A percentile compares a stretch with the other conserved stretches of the same genome.
Conservation (phyloP, 1,284 basidiomycete genomes). For the Apiotrichum montevideense region DNA sequence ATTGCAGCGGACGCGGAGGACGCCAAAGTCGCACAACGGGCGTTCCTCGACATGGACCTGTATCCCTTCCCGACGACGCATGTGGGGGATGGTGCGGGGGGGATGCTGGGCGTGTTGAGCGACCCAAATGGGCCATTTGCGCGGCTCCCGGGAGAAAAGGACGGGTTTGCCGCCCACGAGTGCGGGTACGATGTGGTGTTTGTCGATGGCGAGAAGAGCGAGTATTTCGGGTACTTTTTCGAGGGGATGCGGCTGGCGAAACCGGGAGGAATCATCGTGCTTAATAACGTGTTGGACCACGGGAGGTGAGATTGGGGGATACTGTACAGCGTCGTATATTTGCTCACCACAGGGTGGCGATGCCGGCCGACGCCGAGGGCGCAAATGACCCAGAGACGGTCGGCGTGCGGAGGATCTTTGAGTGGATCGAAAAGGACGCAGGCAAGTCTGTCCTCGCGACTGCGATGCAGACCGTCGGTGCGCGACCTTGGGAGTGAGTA, state of each 20-base stretch:
- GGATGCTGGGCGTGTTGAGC: conserved; percentile 27
- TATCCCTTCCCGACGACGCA: conserved; percentile 39
- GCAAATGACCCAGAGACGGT: conserved; percentile 16
- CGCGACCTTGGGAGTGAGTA: conserved; percentile 43
- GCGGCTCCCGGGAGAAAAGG: conserved; percentile 19
- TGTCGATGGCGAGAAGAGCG: conserved; percentile 40
- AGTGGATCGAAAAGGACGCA: conserved; percentile 38
- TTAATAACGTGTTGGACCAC: conserved; percentile 36
- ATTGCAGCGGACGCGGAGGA: conserved; percentile 31
- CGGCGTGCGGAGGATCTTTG: conserved; percentile 36
- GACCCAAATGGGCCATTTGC: conserved; percentile 19
- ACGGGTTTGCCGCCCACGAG: conserved; percentile 16
- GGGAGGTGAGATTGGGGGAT: conserved; percentile 26
- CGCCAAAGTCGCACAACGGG: conserved; percentile 31
- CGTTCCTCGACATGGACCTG: conserved; percentile 36
- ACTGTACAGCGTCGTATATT: too few species aligned
- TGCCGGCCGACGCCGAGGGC: conserved; percentile 19
- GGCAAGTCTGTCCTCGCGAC: conserved; percentile 37
- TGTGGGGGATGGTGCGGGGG: conserved; percentile 15
- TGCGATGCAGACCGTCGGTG: conserved; percentile 40
- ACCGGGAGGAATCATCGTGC: conserved; percentile 34
- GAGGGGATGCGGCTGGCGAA: conserved; percentile 30
- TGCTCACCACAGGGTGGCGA: conserved; percentile 7
- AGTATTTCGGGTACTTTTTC: conserved; percentile 31
- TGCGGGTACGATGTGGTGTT: conserved; percentile 39